Percentiles rank a stretch among this genome's conserved stretches.
phyloP scores from a whole-genome alignment of 129 eudicot species.

The Solidago caesia region DNA sequence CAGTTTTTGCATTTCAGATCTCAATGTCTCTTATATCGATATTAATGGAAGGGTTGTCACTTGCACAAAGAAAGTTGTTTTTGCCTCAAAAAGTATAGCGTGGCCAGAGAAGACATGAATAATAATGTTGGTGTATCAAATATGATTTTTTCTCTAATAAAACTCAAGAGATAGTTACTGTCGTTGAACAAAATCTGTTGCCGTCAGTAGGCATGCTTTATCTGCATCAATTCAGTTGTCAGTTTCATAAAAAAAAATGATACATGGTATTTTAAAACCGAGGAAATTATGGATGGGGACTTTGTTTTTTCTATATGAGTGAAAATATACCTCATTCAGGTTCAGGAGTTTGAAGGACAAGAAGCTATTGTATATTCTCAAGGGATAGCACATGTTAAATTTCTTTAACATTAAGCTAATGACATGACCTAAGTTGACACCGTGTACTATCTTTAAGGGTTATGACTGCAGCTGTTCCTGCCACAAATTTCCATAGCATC shows the following conservation, averaged over 20 bases:
- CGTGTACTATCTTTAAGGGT: slow-evolving; percentile 7
- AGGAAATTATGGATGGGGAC: slow-evolving; percentile 9
- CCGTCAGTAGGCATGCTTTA: slow-evolving; percentile 8
- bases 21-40: neutral
- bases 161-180: neutral
- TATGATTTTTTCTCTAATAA: neutral
- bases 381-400: neutral
- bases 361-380: slow-evolving; percentile 1
- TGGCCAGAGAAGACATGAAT: slow-evolving; percentile 14
- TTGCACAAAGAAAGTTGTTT: slow-evolving; percentile 10
- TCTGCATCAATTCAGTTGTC: slow-evolving; percentile 2
- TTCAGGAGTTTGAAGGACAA: neutral
- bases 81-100: neutral
- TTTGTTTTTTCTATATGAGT: neutral
- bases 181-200: neutral
- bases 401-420: slow-evolving; percentile 1
- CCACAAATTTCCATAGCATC: neutral
- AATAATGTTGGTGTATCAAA: neutral
- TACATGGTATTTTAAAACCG: neutral
- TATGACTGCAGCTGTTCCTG: slow-evolving; percentile 12
- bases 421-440: neutral
- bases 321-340: slow-evolving; percentile 10
- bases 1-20: slow-evolving; percentile 10
- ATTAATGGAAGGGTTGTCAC: slow-evolving; percentile 3
- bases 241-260: neutral